Base-by-base conservation (phyloP, 306 rosid genomes). In the Luffa acutangula region DNA sequence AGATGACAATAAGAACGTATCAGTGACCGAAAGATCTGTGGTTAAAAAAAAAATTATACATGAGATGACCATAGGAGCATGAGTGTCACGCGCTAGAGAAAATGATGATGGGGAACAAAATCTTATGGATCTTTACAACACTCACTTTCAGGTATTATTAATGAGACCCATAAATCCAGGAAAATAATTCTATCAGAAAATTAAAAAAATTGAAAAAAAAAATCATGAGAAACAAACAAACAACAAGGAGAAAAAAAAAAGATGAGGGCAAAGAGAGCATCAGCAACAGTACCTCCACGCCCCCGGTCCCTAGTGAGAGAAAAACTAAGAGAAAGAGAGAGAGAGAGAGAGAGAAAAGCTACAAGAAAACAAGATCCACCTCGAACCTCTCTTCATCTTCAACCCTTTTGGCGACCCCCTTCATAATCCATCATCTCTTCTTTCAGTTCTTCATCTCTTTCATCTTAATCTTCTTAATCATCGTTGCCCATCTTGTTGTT, bases 291-390 rank as follows among this genome's bases (percentile, higher is more conserved):
- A 15, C 62, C 62, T 34, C 78, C 78, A 73, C 78, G 78, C 78
- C 78, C 42, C 46, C 39, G 78, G 78, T 51, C 60, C 60, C 78
- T 49, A 48, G 42, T 21, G 77, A 5, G 77, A 48, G 78, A 73
- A 39, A 54, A 25, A 57, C 51, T 36, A 39, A 34, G 74, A 67
- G 48, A 64, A 36, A 36, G 51, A 69, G 4, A 71, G 17, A 70
- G 57, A 83, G 57, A 83, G 14, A 10, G 15, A 59, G 31, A 4
- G 34, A 63, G 2, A 33, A 86, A 89, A 85, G 91, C 90, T 80
- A 89, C 76, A 84, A 85, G 72, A 83, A 85, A 86, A 89, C 95
- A 90, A 91, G 95, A 93, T 93, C 98, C 92, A 89, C 98, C 98
- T 93, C 98, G 98, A 93, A 83, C 84, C 88, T 82, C 91, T 90